phyloP scores from a whole-genome alignment of 2,329 filamentous ascomycete genomes.

The Verticillium tricorpus region DNA sequence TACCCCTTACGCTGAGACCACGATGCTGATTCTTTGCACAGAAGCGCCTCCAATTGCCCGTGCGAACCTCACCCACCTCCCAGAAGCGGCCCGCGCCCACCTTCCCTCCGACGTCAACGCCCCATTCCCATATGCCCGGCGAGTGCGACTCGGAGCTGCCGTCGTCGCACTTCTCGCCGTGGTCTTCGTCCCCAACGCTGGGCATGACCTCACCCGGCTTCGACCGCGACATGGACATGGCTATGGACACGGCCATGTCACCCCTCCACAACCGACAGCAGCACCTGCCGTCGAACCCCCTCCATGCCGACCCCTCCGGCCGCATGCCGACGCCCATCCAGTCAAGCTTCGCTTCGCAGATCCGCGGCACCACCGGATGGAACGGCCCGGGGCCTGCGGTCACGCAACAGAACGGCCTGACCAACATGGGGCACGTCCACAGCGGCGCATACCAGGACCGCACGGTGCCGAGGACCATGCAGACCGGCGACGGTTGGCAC shows the following conservation, averaged over 20 bases:
- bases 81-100: conserved; percentile 18
- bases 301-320: conserved; percentile 24
- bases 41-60: conserved; percentile 52
- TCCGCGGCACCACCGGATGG: conserved; percentile 46
- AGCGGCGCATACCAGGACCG: conserved; percentile 29
- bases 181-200: conserved; percentile 21
- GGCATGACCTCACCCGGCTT: conserved; percentile 17
- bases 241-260: conserved; percentile 32
- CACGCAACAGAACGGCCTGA: conserved; percentile 26
- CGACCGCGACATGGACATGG: conserved; percentile 48
- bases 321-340: conserved; percentile 59
- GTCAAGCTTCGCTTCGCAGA: conserved; percentile 50
- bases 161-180: conserved; percentile 25
- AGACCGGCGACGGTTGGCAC: conserved; percentile 43
- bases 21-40: conserved; percentile 17
- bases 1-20: background rate
- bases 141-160: conserved; percentile 32
- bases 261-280: conserved; percentile 23
- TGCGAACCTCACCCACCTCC: conserved; percentile 40
- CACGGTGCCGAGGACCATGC: conserved; percentile 44
- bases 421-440: conserved; percentile 35
- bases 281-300: background rate
- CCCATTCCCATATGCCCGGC: conserved; percentile 29
- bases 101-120: conserved; percentile 6
- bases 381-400: conserved; percentile 26